Evolutionary conservation across 345 rosid species (phyloP).

Genomic region (Citrus hindsii): DNA sequence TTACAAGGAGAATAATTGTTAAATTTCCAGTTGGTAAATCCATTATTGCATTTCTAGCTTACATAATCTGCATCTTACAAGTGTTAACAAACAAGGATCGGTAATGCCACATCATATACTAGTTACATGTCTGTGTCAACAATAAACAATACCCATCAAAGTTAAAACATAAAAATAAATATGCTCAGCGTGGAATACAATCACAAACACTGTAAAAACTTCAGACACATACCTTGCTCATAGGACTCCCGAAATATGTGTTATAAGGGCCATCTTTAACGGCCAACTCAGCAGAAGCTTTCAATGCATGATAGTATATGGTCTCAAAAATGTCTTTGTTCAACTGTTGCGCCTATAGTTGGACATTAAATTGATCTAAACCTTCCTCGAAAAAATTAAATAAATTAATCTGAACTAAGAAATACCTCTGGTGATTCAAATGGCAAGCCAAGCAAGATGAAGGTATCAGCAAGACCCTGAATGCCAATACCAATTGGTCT

Average conservation of each 20-base stretch:
- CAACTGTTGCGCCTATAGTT: slow-evolving; percentile 64
- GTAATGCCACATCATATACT: not conserved
- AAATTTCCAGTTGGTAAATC: not conserved
- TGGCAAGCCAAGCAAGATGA: slow-evolving; percentile 80
- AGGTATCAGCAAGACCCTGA: slow-evolving; percentile 88
- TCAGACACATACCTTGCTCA: slow-evolving; percentile 64
- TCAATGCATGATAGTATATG: slow-evolving; percentile 72
- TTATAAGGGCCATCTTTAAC: slow-evolving; percentile 66
- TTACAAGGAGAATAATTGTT: not conserved
- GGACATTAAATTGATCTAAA: slow-evolving; percentile 12
- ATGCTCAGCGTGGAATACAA: not conserved
- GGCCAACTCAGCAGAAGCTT: slow-evolving; percentile 68
- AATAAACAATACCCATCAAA: not conserved
- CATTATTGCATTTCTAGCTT: not conserved
- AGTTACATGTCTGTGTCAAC: not conserved
- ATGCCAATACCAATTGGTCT: slow-evolving; percentile 92
- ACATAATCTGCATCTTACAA: not conserved
- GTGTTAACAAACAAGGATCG: not conserved
- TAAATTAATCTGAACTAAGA: not conserved
- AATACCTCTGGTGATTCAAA: slow-evolving; percentile 78
- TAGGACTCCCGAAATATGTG: slow-evolving; percentile 69
- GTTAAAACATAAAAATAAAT: not conserved
- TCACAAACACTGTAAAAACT: not conserved
- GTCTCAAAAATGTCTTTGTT: slow-evolving; percentile 87
- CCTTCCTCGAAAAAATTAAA: not conserved